Evolutionary conservation across 768 basidiomycete genomes (phyloP), one percentile per base, ranked within the genome.

Genomic region (Psilocybe cubensis): DNA sequence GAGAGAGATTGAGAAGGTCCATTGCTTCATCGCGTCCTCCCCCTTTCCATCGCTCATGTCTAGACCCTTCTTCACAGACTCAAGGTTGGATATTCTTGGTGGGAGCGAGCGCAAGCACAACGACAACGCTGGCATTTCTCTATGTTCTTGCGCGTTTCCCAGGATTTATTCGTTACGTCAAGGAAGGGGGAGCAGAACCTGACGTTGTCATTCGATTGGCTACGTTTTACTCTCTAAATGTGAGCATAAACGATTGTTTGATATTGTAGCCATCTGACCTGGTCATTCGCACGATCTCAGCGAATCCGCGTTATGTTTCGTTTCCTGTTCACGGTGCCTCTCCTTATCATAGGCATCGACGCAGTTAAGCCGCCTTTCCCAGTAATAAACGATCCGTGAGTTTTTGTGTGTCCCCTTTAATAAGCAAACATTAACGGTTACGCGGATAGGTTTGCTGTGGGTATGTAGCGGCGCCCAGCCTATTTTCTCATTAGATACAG

Each of bases 221-320:
- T 23, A 90, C 84, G 3, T 94, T 92, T 66, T 90, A 87, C 68
- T 81, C 89, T 56, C 75, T 93, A 11, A 94, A 94, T 66, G 92
- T 92, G 58, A 58, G 91, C 66, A 4, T 4, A 45, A 65, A 29
- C 45, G 23, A 44, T 29, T 40, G 0, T 44, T 43, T 45, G 20
- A n/a, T 44, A 20, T 17, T 24, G n/a, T 38, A 45, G 33, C 48
- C 29, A 54, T 52, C 41, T 54, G 49, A 62, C 41, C 14, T 12
- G 21, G 18, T 54, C 18, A 55, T 33, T 28, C 56, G 23, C 54
- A 47, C 18, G 42, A 56, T 33, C 57, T 28, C 45, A 92, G 91
- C 76, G 83, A 58, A 81, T 84, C 27, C 85, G 92, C 23, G 84
- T 94, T 44, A 70, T 86, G 18, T 93, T 93, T 66, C 83, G 92